Evolutionary conservation across 495 filamentous ascomycete genomes (phyloP).

Genomic region (Lasiosphaeria ovina): DNA sequence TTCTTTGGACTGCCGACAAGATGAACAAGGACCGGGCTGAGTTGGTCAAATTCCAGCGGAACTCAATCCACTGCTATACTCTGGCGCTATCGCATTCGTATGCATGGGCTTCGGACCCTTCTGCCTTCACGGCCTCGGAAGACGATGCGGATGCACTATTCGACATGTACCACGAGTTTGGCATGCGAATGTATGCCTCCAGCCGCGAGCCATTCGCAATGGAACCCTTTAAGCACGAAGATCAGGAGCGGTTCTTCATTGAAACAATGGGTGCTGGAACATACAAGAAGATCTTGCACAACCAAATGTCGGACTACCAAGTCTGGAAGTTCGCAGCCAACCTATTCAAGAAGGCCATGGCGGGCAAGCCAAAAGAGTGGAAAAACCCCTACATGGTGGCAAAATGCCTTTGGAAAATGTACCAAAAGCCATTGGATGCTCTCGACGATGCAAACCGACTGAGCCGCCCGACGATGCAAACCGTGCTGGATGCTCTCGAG

Average conservation of each 20-base stretch:
- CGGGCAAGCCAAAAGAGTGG: conserved; percentile 78
- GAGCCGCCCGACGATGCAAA: conserved; percentile 50
- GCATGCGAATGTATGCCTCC: conserved; percentile 82
- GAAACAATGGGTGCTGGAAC: conserved; percentile 64
- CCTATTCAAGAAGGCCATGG: conserved; percentile 74
- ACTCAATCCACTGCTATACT: conserved; percentile 87
- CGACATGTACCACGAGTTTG: conserved; percentile 87
- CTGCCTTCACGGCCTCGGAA: conserved; percentile 36
- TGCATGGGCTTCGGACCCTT: conserved; percentile 57
- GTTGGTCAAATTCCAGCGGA: conserved; percentile 71
- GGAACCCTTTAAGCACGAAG: conserved; percentile 72
- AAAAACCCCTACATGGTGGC: conserved; percentile 87
- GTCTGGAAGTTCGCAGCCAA: conserved; percentile 83
- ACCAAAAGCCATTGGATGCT: conserved; percentile 55
- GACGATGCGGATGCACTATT: conserved; percentile 67
- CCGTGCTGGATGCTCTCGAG: conserved; percentile 62
- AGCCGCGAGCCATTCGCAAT: conserved; percentile 91
- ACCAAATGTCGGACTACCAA: conserved; percentile 67
- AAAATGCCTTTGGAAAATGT: conserved; percentile 97
- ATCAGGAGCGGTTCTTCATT: conserved; percentile 75
- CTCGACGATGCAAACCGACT: conserved; percentile 44
- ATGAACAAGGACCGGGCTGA: conserved; percentile 82
- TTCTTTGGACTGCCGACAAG: conserved; percentile 94
- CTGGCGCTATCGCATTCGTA: conserved; percentile 78
- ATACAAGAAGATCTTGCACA: conserved; percentile 70